Evolutionary conservation across 108 stramenopile genomes (phyloP).

Genomic region (Skeletonema marinoi): DNA sequence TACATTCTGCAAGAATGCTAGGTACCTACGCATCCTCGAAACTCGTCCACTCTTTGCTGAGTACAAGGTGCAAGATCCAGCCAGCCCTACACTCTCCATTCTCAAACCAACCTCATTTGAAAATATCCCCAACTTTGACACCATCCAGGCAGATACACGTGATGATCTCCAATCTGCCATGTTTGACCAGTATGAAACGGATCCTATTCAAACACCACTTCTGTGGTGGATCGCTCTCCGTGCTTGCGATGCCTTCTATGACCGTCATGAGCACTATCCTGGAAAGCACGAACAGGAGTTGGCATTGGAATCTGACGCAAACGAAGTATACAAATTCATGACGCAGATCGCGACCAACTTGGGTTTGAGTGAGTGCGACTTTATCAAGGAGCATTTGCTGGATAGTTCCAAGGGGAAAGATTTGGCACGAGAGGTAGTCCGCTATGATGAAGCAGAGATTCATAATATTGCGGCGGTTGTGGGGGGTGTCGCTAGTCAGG

Average conservation of each 20-base stretch:
- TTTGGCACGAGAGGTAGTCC: slow-evolving; percentile 75
- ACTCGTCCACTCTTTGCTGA: slow-evolving; percentile 66
- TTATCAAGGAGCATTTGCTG: slow-evolving; percentile 32
- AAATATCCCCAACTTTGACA: slow-evolving; percentile 27
- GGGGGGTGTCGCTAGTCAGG: slow-evolving; percentile 94
- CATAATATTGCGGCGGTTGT: slow-evolving; percentile 88
- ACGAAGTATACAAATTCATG: slow-evolving; percentile 52
- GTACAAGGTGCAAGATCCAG: slow-evolving; percentile 40
- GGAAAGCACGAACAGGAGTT: slow-evolving; percentile 58
- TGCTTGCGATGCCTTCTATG: slow-evolving; percentile 78
- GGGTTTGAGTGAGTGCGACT: slow-evolving; percentile 55
- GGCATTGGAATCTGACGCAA: slow-evolving; percentile 60
- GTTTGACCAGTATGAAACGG: slow-evolving; percentile 73
- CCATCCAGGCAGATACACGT: slow-evolving; percentile 19
- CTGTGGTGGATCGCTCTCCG: slow-evolving; percentile 87
- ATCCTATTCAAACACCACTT: slow-evolving; percentile 70
- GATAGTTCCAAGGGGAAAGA: slow-evolving; percentile 39
- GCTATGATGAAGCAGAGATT: slow-evolving; percentile 89
- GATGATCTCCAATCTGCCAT: slow-evolving; percentile 56
- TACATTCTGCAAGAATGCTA: slow-evolving; percentile 80
- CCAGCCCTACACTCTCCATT: slow-evolving; percentile 18
- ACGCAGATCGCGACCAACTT: slow-evolving; percentile 44
- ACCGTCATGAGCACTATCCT: slow-evolving; percentile 72
- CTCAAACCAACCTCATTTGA: not conserved
- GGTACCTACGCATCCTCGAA: slow-evolving; percentile 57